Conservation (phyloP, 2,329 filamentous ascomycete genomes). For the Neonectria punicea region DNA sequence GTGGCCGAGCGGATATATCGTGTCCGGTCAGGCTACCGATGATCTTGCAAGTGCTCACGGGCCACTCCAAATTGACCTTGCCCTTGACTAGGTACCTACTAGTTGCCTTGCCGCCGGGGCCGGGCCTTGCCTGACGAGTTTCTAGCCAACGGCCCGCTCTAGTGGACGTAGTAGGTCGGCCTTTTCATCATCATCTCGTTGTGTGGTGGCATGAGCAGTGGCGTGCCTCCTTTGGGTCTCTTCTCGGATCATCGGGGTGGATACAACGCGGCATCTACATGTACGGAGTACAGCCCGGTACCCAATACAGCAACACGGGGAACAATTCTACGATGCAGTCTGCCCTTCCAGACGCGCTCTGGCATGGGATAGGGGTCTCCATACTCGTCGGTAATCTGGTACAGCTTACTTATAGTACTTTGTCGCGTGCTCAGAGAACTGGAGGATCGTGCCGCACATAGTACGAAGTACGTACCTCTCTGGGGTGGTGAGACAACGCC, state of each 20-base stretch:
- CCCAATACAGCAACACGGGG: constrained; percentile 6
- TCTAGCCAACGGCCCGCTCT: constrained; percentile 38
- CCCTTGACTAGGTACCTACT: not conserved
- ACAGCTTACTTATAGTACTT: constrained; percentile 20
- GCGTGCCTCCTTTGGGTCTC: constrained; percentile 24
- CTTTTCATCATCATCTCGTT: constrained; percentile 31
- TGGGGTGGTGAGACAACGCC: constrained; percentile 26
- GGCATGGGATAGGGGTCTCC: constrained; percentile 17
- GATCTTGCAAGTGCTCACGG: constrained; percentile 29
- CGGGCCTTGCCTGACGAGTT: constrained; percentile 35
- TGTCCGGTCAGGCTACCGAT: constrained; percentile 27
- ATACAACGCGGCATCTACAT: constrained; percentile 15
- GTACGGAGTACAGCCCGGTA: constrained; percentile 1
- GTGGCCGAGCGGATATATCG: not conserved
- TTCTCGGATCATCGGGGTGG: constrained; percentile 36
- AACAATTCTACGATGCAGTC: constrained; percentile 8
- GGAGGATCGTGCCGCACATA: constrained; percentile 4
- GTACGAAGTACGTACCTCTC: constrained; percentile 9
- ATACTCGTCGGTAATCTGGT: constrained; percentile 28
- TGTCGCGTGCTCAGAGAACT: constrained; percentile 23
- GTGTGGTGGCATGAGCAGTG: constrained; percentile 32
- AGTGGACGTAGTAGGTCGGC: constrained; percentile 7
- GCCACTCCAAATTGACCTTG: constrained; percentile 25
- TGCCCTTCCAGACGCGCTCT: constrained; percentile 5
- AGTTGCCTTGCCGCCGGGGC: constrained; percentile 31